Evolutionary conservation across 768 basidiomycete genomes (phyloP), one percentile per base, ranked within the genome.

Genomic region (Lactifluus subvellereus): DNA sequence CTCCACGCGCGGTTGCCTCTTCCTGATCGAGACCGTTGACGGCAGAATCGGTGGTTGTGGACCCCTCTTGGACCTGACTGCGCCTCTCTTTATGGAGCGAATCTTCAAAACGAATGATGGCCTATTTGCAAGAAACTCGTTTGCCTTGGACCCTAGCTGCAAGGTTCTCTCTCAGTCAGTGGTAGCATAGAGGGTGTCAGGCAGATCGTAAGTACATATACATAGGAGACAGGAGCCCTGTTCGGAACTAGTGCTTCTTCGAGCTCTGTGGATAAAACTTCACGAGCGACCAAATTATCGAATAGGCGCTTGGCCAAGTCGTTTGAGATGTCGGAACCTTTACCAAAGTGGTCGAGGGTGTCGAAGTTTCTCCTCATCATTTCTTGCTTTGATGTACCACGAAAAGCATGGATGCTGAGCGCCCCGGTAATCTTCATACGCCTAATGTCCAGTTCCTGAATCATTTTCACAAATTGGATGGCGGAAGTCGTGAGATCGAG

Each of bases 401-500:
- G 65, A 59, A 67, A 68, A 2, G 59, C 61, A 10, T 57, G 54
- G 18, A 60, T 40, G 16, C 65, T 57, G 4, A 32, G 59, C 9
- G 54, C 30, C 10, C 57, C 54, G 13, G 67, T 60, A 35, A 68
- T 60, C 54, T 58, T 60, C 59, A 54, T 42, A 9, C 6, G 4
- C 16, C 2, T 27, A 2, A n/a, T 35, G 33, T 60, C n/a, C 6
- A 60, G 43, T 47, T 68, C 65, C 13, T 65, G 61, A 18, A 65
- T 54, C 52, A 61, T 16, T 27, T 73, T 72, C 40, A 94, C 74
- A n/a, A 84, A 79, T 20, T 78, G 74, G 38, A 72, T 73, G 0
- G 88, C 90, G 33, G 79, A 74, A 0, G 73, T 69, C 0, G 86
- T 86, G n/a, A 91, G 79, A 70, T 97, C 86, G 43, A 79, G 74